Evolutionary conservation across 2,329 filamentous ascomycete genomes (phyloP).

Genomic region (Botryotinia globosa): DNA sequence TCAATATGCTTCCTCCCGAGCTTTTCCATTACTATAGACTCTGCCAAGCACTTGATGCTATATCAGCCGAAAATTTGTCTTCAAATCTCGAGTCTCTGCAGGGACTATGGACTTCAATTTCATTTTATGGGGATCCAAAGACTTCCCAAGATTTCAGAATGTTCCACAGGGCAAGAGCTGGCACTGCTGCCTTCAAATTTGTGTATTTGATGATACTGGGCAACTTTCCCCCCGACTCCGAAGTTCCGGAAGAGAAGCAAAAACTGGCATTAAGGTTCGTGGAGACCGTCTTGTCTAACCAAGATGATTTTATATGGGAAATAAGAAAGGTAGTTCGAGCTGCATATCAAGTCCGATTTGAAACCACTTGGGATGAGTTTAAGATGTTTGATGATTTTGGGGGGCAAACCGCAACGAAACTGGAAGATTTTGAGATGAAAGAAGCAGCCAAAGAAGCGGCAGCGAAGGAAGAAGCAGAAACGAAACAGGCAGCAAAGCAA

Average conservation of each 20-base stretch:
- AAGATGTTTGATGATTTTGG: not conserved
- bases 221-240: not conserved
- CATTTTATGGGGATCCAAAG: not conserved
- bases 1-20: not conserved
- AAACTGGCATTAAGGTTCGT: not conserved
- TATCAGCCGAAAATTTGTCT: not conserved
- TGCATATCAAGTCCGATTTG: not conserved
- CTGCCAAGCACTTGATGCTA: not conserved
- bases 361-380: not conserved
- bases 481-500: not conserved
- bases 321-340: not conserved
- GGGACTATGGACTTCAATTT: not conserved
- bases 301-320: not conserved
- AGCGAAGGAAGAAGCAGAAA: not conserved
- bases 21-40: not conserved
- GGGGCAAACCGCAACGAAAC: not conserved
- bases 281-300: not conserved
- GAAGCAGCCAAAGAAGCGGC: not conserved
- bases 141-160: not conserved
- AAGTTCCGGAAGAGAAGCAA: not conserved
- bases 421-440: not conserved
- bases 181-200: not conserved
- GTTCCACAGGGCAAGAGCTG: not conserved
- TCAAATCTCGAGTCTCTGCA: not conserved
- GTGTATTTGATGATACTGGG: not conserved